These are phyloP conservation scores for Neonectria faginata DNA, from an alignment of 2,329 filamentous ascomycete genomes.

Conservation along the genomic window DNA sequence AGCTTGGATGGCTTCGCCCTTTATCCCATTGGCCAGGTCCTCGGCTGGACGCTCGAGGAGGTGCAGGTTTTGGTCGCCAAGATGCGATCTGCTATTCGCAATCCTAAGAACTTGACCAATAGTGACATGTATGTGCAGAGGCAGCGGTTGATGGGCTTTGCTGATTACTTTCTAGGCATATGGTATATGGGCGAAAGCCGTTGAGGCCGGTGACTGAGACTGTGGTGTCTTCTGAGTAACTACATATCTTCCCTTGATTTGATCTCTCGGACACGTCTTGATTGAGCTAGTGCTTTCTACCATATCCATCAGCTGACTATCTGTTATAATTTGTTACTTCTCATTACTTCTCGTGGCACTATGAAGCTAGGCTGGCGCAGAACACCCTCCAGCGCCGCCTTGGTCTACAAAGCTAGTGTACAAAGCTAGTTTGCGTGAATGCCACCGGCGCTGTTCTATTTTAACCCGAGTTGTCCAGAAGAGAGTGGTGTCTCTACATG, in stretches of 20 bases:
- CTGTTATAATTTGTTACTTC: not conserved
- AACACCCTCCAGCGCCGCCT: slow-evolving; percentile 28
- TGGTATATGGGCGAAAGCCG: slow-evolving; percentile 4
- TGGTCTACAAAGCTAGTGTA: slow-evolving; percentile 36
- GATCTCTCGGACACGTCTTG: not conserved
- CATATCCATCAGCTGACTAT: not conserved
- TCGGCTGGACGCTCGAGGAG: slow-evolving; percentile 20
- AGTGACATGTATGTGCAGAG: not conserved
- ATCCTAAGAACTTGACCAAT: slow-evolving; percentile 12
- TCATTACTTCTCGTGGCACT: not conserved
- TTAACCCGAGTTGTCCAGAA: slow-evolving; percentile 35
- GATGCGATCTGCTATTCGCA: slow-evolving; percentile 7
- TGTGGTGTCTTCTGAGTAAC: not conserved
- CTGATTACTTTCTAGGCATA: not conserved
- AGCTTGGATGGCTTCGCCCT: slow-evolving; percentile 5
- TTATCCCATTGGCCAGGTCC: slow-evolving; percentile 4
- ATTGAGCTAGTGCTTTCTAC: not conserved
- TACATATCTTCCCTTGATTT: not conserved
- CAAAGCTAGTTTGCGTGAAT: slow-evolving; percentile 28
- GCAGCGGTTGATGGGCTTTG: not conserved
- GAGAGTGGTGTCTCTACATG: slow-evolving; percentile 36
- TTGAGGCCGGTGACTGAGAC: too few species aligned
- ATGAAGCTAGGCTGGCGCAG: slow-evolving; percentile 26
- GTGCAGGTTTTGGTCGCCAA: slow-evolving; percentile 14
- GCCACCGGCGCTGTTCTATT: slow-evolving; percentile 35